These are phyloP conservation scores for Phylloporus arenicola DNA, from an alignment of 768 basidiomycete genomes.

Conservation along the genomic window DNA sequence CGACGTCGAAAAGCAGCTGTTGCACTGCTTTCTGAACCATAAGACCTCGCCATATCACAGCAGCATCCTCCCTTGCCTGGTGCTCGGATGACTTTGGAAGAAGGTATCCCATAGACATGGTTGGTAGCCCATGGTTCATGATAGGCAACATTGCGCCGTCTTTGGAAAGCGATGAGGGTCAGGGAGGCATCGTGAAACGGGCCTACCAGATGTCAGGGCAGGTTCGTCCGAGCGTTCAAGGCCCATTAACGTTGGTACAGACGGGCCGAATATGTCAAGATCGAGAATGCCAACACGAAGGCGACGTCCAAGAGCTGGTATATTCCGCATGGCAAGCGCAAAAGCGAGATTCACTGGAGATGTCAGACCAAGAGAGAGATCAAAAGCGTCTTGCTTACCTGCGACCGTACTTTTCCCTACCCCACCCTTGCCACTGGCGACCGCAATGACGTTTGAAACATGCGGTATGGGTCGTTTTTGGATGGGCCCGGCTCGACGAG, in stretches of 20 bases:
- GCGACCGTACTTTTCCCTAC: slow-evolving; percentile 95
- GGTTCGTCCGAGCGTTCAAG: slow-evolving; percentile 77
- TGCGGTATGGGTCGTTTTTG: slow-evolving; percentile 58
- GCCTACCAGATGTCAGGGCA: slow-evolving; percentile 60
- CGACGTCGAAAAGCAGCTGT: slow-evolving; percentile 92
- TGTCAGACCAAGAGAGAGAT: slow-evolving; percentile 4
- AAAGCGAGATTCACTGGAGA: slow-evolving; percentile 74
- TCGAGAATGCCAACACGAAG: slow-evolving; percentile 84
- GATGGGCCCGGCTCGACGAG: slow-evolving; percentile 49
- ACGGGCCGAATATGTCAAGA: slow-evolving; percentile 94
- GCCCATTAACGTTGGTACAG: slow-evolving; percentile 89
- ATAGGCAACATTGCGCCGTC: slow-evolving; percentile 79
- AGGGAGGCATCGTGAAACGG: not conserved
- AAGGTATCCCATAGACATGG: slow-evolving; percentile 98
- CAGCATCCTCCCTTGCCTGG: slow-evolving; percentile 57
- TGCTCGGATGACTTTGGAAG: slow-evolving; percentile 52
- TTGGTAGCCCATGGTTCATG: slow-evolving; percentile 81
- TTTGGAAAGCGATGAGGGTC: slow-evolving; percentile 21
- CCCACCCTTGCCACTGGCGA: slow-evolving; percentile 92
- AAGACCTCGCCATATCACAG: slow-evolving; percentile 91
- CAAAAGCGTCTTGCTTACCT: slow-evolving; percentile 41
- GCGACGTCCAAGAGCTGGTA: slow-evolving; percentile 29
- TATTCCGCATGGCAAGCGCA: slow-evolving; percentile 50
- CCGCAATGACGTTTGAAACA: slow-evolving; percentile 75
- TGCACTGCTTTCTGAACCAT: slow-evolving; percentile 99